A percentile compares a stretch with the other conserved stretches of the same genome.
These are phyloP conservation scores for Leccinum pachyderme DNA, from an alignment of 1,284 basidiomycete genomes.

Conservation along the genomic window DNA sequence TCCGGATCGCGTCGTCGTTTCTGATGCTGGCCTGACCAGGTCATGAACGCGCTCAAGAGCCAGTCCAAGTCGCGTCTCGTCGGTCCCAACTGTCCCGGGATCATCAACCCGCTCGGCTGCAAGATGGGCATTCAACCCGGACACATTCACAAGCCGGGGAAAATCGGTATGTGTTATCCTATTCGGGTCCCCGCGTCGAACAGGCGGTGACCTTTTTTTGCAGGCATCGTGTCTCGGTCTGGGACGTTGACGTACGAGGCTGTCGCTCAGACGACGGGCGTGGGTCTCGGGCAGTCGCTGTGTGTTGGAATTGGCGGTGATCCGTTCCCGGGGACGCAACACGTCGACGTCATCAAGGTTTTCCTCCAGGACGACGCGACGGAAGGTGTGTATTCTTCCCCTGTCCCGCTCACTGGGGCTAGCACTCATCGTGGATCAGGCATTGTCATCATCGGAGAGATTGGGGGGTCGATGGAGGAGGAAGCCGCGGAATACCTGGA, in stretches of 20 bases:
- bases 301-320: slow-evolving; percentile 99
- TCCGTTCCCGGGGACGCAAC: slow-evolving; percentile 97
- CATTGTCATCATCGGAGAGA: slow-evolving; percentile 98
- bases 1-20: neutral
- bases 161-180: slow-evolving; percentile 63
- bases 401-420: neutral
- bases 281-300: slow-evolving; percentile 94
- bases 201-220: neutral
- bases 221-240: slow-evolving; percentile 95
- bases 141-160: slow-evolving; percentile 94
- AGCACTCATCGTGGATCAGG: slow-evolving; percentile 44
- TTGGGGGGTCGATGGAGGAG: slow-evolving; percentile 99
- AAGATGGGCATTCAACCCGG: slow-evolving; percentile 99
- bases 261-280: slow-evolving; percentile 91
- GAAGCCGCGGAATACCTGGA: slow-evolving; percentile 97
- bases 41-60: slow-evolving; percentile 90
- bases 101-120: slow-evolving; percentile 96
- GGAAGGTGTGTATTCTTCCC: slow-evolving; percentile 54
- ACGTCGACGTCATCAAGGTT: slow-evolving; percentile 94
- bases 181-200: neutral
- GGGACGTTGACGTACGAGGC: slow-evolving; percentile 94
- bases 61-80: slow-evolving; percentile 95
- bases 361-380: slow-evolving; percentile 94
- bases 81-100: slow-evolving; percentile 97
- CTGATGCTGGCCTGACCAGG: slow-evolving; percentile 41